Conservation (phyloP, 2,329 filamentous ascomycete species). For the Nemania bipapillata region DNA sequence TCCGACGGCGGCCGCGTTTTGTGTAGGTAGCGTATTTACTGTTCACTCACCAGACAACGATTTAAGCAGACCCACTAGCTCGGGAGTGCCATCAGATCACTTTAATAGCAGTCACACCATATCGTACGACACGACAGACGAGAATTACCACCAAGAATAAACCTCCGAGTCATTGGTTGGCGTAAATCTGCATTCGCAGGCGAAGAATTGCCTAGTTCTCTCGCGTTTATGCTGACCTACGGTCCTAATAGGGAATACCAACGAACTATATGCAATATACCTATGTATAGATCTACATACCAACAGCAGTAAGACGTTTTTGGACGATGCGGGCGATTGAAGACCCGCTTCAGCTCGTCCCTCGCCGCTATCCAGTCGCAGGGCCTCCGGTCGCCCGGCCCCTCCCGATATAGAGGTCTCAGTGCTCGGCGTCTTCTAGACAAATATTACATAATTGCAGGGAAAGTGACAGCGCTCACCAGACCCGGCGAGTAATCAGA, state of each 20-base stretch:
- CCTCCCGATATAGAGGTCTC: conserved; percentile 18
- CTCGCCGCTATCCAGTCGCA: conserved; percentile 8
- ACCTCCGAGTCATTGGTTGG: conserved; percentile 1
- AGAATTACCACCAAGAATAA: conserved; percentile 32
- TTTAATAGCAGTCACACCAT: conserved; percentile 21
- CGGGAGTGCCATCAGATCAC: conserved; percentile 42
- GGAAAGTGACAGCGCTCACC: too few relatives aligned
- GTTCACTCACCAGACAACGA: background rate
- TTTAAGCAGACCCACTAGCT: conserved; percentile 1
- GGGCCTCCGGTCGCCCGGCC: conserved; percentile 19
- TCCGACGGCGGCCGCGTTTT: background rate
- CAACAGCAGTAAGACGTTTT: conserved; percentile 16
- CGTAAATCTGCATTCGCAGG: background rate
- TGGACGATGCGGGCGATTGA: conserved; percentile 23
- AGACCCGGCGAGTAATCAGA: conserved; percentile 16
- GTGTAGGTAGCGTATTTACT: too few relatives aligned
- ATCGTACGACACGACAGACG: conserved; percentile 43
- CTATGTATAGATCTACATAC: background rate
- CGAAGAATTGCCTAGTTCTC: background rate
- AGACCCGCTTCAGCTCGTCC: conserved; percentile 13
- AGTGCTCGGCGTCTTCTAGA: background rate
- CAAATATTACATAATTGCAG: background rate
- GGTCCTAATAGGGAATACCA: background rate
- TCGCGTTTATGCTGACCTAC: conserved; percentile 1
- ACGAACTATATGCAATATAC: too few relatives aligned